Base-by-base conservation (phyloP, 768 basidiomycete genomes). In the Daedaleopsis nitida region DNA sequence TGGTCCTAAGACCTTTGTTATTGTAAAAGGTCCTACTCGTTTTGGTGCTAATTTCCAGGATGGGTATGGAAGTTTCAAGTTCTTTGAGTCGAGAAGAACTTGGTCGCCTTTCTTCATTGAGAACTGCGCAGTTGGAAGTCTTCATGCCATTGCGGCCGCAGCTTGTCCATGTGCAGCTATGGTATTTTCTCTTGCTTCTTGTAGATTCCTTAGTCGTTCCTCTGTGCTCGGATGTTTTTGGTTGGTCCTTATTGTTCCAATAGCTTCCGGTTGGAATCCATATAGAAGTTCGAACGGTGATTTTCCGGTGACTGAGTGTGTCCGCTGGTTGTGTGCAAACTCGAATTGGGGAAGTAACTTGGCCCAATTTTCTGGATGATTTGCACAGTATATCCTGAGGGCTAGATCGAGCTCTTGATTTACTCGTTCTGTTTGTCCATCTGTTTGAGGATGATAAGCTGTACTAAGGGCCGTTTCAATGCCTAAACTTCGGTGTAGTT, bases 371-470 rank as follows among this genome's bases (percentile, higher is more conserved):
- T 71, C 60, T 39, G 78, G 74, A 10, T 69, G 58, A 51, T 74
- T 68, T 49, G 74, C 70, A 39, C 62, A 57, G 64, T 70, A 78
- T 0, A 72, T 44, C 0, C 74, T 65, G 0, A 81, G 72, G 58
- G 75, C 77, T 19, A 72, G 69, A 59, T 81, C 77, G 0, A 81
- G 24, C 5, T 73, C 65, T 58, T 79, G 77, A 57, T 82, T 80
- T 12, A 75, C 63, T 3, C 69, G 59, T 60, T 83, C 78, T 0
- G 76, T 78, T 50, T 78, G 75, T 0, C 80, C 77, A 57, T 80
- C 75, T 1, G 74, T 74, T 53, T 78, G 74, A 0, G 80, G 82
- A 58, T 81, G 80, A 51, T 75, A 81, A 0, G 78, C 78, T 0
- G 80, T 81, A 4, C 72, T 74, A 0, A 75, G 60, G 43, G 71